These are phyloP conservation scores for Aspergillus neotritici DNA, from an alignment of 2,329 filamentous ascomycete species.

Conservation along the genomic window DNA sequence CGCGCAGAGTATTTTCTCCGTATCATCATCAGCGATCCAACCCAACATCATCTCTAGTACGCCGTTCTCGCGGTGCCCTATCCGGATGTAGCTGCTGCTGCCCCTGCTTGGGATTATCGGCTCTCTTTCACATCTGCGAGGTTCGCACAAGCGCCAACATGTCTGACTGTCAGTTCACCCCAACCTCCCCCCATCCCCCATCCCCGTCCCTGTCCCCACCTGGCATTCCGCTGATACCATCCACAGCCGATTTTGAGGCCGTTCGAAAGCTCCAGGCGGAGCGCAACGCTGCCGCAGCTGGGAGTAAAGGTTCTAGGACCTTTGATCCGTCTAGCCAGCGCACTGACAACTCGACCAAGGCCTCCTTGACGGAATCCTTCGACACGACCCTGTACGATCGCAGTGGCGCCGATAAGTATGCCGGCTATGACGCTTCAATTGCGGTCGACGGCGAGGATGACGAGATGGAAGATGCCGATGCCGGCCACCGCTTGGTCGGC, in stretches of 20 bases:
- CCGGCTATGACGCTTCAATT: slow-evolving; percentile 87
- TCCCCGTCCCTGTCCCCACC: slow-evolving; percentile 8
- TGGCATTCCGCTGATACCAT: slow-evolving; percentile 20
- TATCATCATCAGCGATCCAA: slow-evolving; percentile 16
- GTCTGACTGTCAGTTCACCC: slow-evolving; percentile 38
- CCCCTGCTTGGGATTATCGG: slow-evolving; percentile 22
- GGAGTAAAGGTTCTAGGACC: slow-evolving; percentile 74
- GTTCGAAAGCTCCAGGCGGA: slow-evolving; percentile 86
- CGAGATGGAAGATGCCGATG: slow-evolving; percentile 69
- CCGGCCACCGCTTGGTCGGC: slow-evolving; percentile 73
- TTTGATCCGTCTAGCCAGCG: slow-evolving; percentile 76
- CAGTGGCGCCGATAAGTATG: slow-evolving; percentile 71
- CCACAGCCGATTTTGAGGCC: slow-evolving; percentile 71
- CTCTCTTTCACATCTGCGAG: slow-evolving; percentile 22
- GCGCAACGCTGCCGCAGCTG: slow-evolving; percentile 74
- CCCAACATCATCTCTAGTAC: slow-evolving; percentile 18
- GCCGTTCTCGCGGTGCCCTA: slow-evolving; percentile 27
- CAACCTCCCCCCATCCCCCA: slow-evolving; percentile 7
- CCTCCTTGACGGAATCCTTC: slow-evolving; percentile 78
- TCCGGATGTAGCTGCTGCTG: slow-evolving; percentile 33
- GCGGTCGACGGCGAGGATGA: slow-evolving; percentile 72
- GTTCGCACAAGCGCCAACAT: slow-evolving; percentile 28
- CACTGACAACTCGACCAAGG: slow-evolving; percentile 78
- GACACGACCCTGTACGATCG: slow-evolving; percentile 83
- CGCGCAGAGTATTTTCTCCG: slow-evolving; percentile 12